phyloP scores from a whole-genome alignment of 2,329 filamentous ascomycete species.

The Fusarium drepaniforme region DNA sequence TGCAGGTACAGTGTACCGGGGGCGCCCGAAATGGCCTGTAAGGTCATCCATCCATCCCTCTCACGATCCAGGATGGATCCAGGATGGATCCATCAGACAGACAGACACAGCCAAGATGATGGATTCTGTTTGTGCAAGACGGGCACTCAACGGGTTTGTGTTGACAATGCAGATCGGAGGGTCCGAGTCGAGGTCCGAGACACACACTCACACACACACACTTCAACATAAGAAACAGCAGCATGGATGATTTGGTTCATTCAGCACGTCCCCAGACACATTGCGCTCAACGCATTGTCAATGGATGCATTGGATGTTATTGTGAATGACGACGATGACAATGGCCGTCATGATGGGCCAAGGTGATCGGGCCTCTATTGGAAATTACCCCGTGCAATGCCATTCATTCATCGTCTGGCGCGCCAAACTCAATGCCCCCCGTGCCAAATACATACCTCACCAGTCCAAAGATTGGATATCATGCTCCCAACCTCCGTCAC shows the following conservation, averaged over 20 bases:
- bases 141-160: background rate
- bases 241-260: background rate
- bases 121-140: background rate
- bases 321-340: conserved; percentile 1
- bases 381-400: conserved; percentile 2
- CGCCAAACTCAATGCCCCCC: conserved; percentile 3
- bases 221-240: background rate
- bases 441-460: conserved; percentile 8
- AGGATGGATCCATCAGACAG: background rate
- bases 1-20: conserved; percentile 44
- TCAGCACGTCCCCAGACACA: background rate
- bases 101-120: background rate
- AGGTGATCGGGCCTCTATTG: conserved; percentile 11
- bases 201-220: background rate
- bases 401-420: background rate
- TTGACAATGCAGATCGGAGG: background rate
- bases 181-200: background rate
- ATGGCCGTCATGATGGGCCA: background rate
- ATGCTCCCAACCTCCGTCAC: conserved; percentile 22
- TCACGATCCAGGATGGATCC: background rate
- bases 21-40: conserved; percentile 6
- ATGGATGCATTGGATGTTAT: conserved; percentile 3
- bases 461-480: conserved; percentile 30
- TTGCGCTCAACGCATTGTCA: conserved; percentile 9
- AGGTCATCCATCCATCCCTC: background rate